Evolutionary conservation across 2,329 filamentous ascomycete genomes (phyloP).

Genomic region (Hypoxylon sp.): DNA sequence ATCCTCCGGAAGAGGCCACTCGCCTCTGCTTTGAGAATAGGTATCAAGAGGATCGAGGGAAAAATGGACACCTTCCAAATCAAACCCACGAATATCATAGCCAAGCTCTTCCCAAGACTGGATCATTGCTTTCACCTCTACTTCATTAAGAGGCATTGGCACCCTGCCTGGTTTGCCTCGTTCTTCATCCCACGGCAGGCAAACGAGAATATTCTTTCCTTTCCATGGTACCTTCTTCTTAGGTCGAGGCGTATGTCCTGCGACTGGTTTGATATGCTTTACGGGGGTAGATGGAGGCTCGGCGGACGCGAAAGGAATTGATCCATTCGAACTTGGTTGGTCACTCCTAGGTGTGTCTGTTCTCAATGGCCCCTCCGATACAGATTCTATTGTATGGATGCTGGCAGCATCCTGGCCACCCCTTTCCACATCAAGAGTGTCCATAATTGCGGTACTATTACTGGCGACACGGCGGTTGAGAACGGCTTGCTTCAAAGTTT

Average conservation of each 20-base stretch:
- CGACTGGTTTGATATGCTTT: conserved; percentile 49
- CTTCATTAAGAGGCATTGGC: conserved; percentile 61
- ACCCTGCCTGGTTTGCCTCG: conserved; percentile 66
- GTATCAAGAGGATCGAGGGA: conserved; percentile 46
- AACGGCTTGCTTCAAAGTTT: conserved; percentile 59
- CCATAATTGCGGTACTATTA: conserved; percentile 40
- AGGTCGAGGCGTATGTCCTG: conserved; percentile 60
- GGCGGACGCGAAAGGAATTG: conserved; percentile 29
- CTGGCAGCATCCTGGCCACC: conserved; percentile 42
- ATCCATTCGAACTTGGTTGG: conserved; percentile 44
- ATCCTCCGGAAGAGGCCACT: conserved; percentile 72
- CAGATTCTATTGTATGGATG: conserved; percentile 43
- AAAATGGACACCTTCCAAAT: conserved; percentile 60
- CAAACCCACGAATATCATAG: conserved; percentile 74
- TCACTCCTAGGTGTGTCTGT: conserved; percentile 47
- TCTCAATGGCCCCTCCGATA: conserved; percentile 41
- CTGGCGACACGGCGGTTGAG: conserved; percentile 40
- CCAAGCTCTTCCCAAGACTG: conserved; percentile 73
- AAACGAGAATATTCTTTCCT: conserved; percentile 76
- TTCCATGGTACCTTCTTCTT: conserved; percentile 80
- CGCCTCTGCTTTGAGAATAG: conserved; percentile 70
- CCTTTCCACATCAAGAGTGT: conserved; percentile 37
- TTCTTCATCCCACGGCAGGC: conserved; percentile 72
- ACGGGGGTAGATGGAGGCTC: conserved; percentile 41
- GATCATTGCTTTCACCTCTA: conserved; percentile 69